Evolutionary conservation across 2,329 filamentous ascomycete genomes (phyloP).

Genomic region (Tricladium varicosporioides): DNA sequence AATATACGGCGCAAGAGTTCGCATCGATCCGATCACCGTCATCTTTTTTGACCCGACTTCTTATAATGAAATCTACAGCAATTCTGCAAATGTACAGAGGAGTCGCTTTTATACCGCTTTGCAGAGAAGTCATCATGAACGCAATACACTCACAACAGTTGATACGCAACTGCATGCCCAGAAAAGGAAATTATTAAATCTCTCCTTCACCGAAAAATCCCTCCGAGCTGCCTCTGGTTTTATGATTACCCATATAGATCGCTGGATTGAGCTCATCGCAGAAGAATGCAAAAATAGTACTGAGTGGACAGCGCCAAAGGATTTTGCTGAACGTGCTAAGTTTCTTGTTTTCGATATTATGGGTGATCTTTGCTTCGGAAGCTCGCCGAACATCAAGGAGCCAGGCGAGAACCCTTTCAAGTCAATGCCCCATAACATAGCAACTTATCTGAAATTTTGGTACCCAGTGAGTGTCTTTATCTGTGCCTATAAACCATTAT

Average conservation of each 20-base stretch:
- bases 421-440: constrained; percentile 5
- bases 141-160: constrained; percentile 7
- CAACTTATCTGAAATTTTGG: constrained; percentile 1
- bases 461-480: constrained; percentile 2
- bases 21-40: constrained; percentile 11
- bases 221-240: constrained; percentile 10
- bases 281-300: constrained; percentile 2
- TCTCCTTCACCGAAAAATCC: constrained; percentile 12
- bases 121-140: not conserved
- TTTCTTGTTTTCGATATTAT: constrained; percentile 15
- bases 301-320: constrained; percentile 13
- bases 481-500: not conserved
- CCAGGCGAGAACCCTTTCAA: constrained; percentile 1
- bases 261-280: constrained; percentile 13
- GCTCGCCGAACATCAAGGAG: constrained; percentile 7
- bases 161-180: constrained; percentile 10
- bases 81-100: constrained; percentile 12
- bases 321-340: constrained; percentile 7
- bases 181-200: constrained; percentile 11
- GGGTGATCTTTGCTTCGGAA: constrained; percentile 15
- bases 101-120: constrained; percentile 11
- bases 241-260: constrained; percentile 16
- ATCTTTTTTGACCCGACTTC: constrained; percentile 12
- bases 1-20: constrained; percentile 2
- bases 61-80: constrained; percentile 9